Base-by-base conservation (phyloP, 2,329 filamentous ascomycete species). In the Thelonectria discophora region DNA sequence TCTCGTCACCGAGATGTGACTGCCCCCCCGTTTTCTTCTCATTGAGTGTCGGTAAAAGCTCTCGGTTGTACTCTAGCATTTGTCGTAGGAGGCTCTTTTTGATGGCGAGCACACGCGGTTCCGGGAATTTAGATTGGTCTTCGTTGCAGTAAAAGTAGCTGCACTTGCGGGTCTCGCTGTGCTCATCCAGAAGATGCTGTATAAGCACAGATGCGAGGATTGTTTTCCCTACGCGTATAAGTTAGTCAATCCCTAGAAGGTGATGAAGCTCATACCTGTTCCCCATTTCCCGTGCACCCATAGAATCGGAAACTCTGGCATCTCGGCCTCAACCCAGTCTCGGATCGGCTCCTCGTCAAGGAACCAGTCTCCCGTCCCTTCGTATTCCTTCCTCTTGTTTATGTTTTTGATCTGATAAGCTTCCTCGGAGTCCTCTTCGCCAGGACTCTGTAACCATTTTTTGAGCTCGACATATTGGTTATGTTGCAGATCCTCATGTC, bases 131-230 rank as follows among this genome's bases (percentile, higher is more conserved):
- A 10, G 46, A 24, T 40, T 78, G 73, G 7, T 64, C 66, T 43
- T 77, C 69, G n/a, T 72, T 76, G 65, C 76, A 81, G 65, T 81
- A 81, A 63, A 80, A 81, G 61, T 75, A 81, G 42, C 71, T 69
- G 2, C 74, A 74, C 39, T 71, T 70, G 8, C 67, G 63, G 2
- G 39, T 47, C 9, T 5, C 4, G 6, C 10, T 15, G 2, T 27
- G 8, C 1, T 24, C 52, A 40, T 13, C 39, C 18, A 13, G 56
- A 53, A 37, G 34, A 37, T 75, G 60, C 30, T 80, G 73, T 5
- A 81, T 65, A 15, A 81, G 69, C 1, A 72, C 55, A 0, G 80
- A 80, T 1, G 79, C 72, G 17, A 82, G 71, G 8, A 80, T 66
- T 0, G 78, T 78, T 69, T 82, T 82, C 2, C 79, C 78, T 79